These are phyloP conservation scores for Penicillium janthinellum DNA, from an alignment of 2,329 filamentous ascomycete genomes.

Conservation along the genomic window DNA sequence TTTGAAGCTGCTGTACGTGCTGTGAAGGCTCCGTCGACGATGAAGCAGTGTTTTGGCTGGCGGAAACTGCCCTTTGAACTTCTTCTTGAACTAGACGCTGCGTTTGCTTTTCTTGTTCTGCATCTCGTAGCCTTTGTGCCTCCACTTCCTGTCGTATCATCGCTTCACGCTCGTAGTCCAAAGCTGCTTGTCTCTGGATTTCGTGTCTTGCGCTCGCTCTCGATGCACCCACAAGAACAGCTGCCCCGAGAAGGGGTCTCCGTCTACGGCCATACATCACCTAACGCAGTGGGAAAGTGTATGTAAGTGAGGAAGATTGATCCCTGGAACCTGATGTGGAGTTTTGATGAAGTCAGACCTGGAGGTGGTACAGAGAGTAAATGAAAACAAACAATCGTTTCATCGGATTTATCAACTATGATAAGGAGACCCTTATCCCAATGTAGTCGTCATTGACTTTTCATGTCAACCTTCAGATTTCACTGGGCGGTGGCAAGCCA, in stretches of 20 bases:
- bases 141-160: neutral
- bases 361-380: neutral
- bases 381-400: neutral
- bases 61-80: neutral
- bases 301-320: neutral
- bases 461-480: neutral
- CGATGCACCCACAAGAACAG: neutral
- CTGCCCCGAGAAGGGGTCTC: neutral
- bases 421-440: neutral
- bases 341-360: neutral
- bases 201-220: neutral
- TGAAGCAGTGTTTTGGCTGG: neutral
- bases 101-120: neutral
- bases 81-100: neutral
- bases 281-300: neutral
- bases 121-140: neutral
- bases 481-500: neutral
- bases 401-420: neutral
- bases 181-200: slow-evolving; percentile 2
- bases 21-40: neutral
- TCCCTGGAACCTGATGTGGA: neutral
- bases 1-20: neutral
- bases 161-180: neutral
- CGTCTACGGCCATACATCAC: neutral
- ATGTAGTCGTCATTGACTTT: neutral